Evolutionary conservation across 805 yeast genomes (phyloP).

Genomic region (Yamadazyma akitaensis): DNA sequence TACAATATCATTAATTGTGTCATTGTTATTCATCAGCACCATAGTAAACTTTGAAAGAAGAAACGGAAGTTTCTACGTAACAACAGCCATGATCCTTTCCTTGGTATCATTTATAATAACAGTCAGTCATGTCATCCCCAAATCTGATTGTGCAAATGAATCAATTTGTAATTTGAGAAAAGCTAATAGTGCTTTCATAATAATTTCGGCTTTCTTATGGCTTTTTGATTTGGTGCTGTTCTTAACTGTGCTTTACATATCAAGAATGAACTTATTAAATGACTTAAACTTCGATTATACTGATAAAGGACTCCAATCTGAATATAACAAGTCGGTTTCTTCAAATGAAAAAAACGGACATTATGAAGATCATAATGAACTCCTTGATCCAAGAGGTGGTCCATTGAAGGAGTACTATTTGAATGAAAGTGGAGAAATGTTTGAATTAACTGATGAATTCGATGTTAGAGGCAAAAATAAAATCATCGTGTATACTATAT

Average conservation of each 20-base stretch:
- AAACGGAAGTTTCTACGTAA: slow-evolving; percentile 40
- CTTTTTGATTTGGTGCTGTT: slow-evolving; percentile 34
- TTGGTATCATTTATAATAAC: slow-evolving; percentile 34
- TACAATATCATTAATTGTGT: slow-evolving; percentile 28
- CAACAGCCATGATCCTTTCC: slow-evolving; percentile 31
- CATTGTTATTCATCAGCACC: slow-evolving; percentile 34
- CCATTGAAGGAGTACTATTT: slow-evolving; percentile 26
- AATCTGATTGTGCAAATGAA: slow-evolving; percentile 16
- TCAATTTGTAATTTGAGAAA: slow-evolving; percentile 28
- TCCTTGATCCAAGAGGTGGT: slow-evolving; percentile 14
- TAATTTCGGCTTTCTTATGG: slow-evolving; percentile 39
- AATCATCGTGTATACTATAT: slow-evolving; percentile 29
- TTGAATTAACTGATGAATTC: slow-evolving; percentile 19
- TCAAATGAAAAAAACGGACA: slow-evolving; percentile 1
- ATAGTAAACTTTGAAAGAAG: slow-evolving; percentile 37
- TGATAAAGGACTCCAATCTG: slow-evolving; percentile 17
- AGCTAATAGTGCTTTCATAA: slow-evolving; percentile 36
- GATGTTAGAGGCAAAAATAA: slow-evolving; percentile 22
- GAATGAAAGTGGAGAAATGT: slow-evolving; percentile 31
- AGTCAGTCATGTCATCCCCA: slow-evolving; percentile 25
- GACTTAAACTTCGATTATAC: slow-evolving; percentile 34
- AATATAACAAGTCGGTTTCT: slow-evolving; percentile 13
- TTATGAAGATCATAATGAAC: slow-evolving; percentile 3
- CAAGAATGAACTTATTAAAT: slow-evolving; percentile 29
- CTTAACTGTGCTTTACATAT: slow-evolving; percentile 37